Percentiles rank a stretch among this genome's conserved stretches.
These are phyloP conservation scores for Chytriomyces confervae DNA, from an alignment of 192 early-diverging fungal species.

Conservation along the genomic window DNA sequence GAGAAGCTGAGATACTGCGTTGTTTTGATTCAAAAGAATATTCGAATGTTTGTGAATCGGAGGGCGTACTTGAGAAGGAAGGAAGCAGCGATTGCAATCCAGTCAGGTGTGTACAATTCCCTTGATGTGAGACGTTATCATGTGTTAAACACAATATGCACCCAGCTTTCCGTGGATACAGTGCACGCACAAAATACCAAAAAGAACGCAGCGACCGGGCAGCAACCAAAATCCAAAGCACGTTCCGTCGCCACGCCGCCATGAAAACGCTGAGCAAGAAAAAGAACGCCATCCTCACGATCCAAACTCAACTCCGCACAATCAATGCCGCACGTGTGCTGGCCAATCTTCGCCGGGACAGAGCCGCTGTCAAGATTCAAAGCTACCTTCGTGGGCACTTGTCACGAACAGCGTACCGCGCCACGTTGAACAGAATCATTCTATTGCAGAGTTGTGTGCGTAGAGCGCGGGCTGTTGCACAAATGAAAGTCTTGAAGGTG, in stretches of 20 bases:
- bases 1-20: conserved; percentile 83
- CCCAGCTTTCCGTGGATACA: conserved; percentile 57
- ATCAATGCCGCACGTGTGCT: conserved; percentile 60
- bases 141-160: conserved; percentile 28
- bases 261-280: conserved; percentile 40
- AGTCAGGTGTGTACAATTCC: conserved; percentile 41
- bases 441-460: conserved; percentile 86
- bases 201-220: conserved; percentile 64
- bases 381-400: conserved; percentile 68
- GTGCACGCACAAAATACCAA: conserved; percentile 69
- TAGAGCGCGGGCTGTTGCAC: conserved; percentile 71
- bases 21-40: conserved; percentile 88
- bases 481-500: conserved; percentile 70
- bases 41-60: conserved; percentile 69
- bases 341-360: conserved; percentile 60
- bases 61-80: conserved; percentile 43
- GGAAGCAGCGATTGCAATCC: conserved; percentile 63
- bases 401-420: conserved; percentile 65
- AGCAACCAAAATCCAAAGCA: conserved; percentile 71
- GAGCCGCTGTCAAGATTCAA: conserved; percentile 80
- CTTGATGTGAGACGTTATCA: conserved; percentile 30
- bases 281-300: conserved; percentile 42
- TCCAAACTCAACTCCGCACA: conserved; percentile 56
- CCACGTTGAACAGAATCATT: conserved; percentile 63
- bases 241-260: conserved; percentile 69